A percentile compares a stretch with the other conserved stretches of the same genome.
Conservation (phyloP, 2,329 filamentous ascomycete species). For the Colletotrichum nymphaeae region DNA sequence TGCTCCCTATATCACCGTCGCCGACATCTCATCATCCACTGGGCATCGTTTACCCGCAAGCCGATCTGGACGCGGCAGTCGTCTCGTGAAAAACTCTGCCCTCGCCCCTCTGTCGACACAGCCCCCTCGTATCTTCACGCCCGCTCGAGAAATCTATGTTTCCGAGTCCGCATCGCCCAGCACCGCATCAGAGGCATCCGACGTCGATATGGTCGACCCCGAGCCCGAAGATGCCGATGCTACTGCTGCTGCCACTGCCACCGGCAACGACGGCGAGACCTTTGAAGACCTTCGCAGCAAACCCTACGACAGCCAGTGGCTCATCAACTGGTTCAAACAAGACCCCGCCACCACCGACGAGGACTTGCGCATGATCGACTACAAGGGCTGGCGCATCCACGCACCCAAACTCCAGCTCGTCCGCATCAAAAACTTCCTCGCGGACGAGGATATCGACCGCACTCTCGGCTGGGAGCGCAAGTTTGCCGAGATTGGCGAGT, state of each 20-base stretch:
- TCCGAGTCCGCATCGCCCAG: background rate
- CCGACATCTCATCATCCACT: background rate
- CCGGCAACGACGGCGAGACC: background rate
- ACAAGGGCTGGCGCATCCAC: constrained; percentile 48
- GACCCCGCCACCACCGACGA: constrained; percentile 1
- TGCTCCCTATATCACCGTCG: constrained; percentile 1
- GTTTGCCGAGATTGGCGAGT: constrained; percentile 49
- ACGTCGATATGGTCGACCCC: constrained; percentile 21
- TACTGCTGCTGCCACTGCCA: background rate
- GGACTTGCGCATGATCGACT: constrained; percentile 37
- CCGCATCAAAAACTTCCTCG: constrained; percentile 56
- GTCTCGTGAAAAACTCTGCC: no score
- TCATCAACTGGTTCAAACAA: constrained; percentile 34
- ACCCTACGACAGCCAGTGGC: constrained; percentile 24
- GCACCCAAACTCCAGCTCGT: constrained; percentile 47
- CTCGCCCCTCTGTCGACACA: background rate
- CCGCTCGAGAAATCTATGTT: background rate
- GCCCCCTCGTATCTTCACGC: constrained; percentile 11
- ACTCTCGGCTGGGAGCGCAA: constrained; percentile 52
- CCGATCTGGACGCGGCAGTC: background rate
- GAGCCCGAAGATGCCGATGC: background rate
- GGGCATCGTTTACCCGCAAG: background rate
- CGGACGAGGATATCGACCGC: constrained; percentile 59
- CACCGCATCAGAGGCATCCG: background rate
- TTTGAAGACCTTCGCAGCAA: background rate